Conservation (phyloP, 2,329 filamentous ascomycete genomes). For the Fusarium falciforme region DNA sequence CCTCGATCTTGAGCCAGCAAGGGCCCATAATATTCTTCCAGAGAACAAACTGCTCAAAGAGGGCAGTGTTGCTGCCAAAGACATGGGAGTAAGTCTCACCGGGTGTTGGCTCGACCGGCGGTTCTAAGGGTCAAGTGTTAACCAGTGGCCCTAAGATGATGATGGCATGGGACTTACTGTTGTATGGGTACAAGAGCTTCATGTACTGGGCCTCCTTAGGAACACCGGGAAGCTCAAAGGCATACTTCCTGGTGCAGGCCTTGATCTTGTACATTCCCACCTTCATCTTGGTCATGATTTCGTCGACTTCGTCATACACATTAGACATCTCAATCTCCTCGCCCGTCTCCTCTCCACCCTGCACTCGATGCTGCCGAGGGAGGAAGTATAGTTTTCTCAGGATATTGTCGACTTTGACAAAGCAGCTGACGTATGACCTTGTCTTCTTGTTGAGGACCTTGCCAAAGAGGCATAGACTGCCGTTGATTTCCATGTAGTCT, state of each 20-base stretch:
- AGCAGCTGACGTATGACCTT: slow-evolving; percentile 85
- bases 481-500: slow-evolving; percentile 93
- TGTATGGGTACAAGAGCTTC: slow-evolving; percentile 96
- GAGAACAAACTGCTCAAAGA: slow-evolving; percentile 98
- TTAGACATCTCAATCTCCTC: slow-evolving; percentile 88
- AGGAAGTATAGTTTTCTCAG: slow-evolving; percentile 93
- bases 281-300: slow-evolving; percentile 86
- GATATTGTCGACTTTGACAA: slow-evolving; percentile 96
- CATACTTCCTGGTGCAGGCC: slow-evolving; percentile 88
- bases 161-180: slow-evolving; percentile 60
- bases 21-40: slow-evolving; percentile 99
- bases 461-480: slow-evolving; percentile 92
- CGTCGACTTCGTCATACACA: slow-evolving; percentile 90
- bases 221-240: slow-evolving; percentile 89
- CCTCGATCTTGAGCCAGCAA: slow-evolving; percentile 93
- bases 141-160: neutral
- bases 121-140: slow-evolving; percentile 59
- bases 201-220: slow-evolving; percentile 92
- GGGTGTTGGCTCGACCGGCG: slow-evolving; percentile 75
- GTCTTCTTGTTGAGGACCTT: slow-evolving; percentile 93
- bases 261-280: slow-evolving; percentile 96
- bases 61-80: slow-evolving; percentile 90
- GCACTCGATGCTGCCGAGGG: slow-evolving; percentile 73
- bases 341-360: slow-evolving; percentile 73
- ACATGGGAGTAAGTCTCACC: slow-evolving; percentile 95